Percentiles rank a stretch among this genome's conserved stretches.
Conservation (phyloP, 805 yeast genomes). For the Isabelozyma pseudorhagii region DNA sequence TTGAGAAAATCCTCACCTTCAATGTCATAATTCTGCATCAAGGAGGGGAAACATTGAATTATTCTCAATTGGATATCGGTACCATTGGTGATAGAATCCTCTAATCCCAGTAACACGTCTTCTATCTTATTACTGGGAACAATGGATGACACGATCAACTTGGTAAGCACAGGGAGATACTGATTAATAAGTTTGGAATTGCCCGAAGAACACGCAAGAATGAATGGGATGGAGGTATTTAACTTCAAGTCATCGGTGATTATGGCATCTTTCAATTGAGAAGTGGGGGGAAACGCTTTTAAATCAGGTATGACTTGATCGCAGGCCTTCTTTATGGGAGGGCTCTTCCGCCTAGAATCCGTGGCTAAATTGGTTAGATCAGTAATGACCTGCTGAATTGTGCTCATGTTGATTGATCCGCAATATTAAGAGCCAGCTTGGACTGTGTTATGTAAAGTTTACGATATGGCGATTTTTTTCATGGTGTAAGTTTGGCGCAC, state of each 20-base stretch:
- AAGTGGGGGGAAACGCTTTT: conserved; percentile 2
- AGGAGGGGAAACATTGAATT: conserved; percentile 74
- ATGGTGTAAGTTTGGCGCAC: neutral
- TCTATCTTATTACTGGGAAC: conserved; percentile 53
- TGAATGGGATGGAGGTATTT: conserved; percentile 50
- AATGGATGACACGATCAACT: conserved; percentile 50
- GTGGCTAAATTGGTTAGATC: conserved; percentile 62
- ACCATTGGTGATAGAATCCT: conserved; percentile 72
- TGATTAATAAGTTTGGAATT: conserved; percentile 71
- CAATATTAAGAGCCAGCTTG: too few relatives aligned
- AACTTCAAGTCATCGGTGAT: conserved; percentile 8
- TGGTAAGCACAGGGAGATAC: conserved; percentile 69
- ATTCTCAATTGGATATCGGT: conserved; percentile 83
- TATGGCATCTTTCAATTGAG: conserved; percentile 16
- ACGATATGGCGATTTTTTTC: neutral
- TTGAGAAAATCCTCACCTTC: conserved; percentile 55
- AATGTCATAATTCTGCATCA: conserved; percentile 66
- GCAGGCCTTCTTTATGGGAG: conserved; percentile 58
- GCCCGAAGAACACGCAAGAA: conserved; percentile 68
- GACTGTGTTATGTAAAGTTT: neutral
- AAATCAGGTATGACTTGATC: conserved; percentile 17
- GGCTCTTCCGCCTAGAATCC: conserved; percentile 69
- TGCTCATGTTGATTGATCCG: conserved; percentile 12
- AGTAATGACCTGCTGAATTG: conserved; percentile 44
- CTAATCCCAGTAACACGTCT: conserved; percentile 61